Conservation (phyloP, 106 monocot genomes). For the Vanilla planifolia region DNA sequence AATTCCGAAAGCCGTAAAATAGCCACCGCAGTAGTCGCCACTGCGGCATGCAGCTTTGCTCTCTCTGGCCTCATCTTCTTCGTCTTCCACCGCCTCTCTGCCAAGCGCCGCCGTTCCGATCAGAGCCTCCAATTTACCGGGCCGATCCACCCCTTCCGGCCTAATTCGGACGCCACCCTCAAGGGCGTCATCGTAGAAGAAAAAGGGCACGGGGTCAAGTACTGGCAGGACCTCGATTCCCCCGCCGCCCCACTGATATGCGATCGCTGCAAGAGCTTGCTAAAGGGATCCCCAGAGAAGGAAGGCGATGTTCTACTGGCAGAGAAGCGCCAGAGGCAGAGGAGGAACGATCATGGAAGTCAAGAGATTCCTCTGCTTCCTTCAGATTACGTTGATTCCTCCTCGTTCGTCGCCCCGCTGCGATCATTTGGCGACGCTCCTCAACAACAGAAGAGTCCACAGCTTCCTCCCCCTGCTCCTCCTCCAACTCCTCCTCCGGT, state of each 20-base stretch:
- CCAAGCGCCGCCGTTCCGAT: slow-evolving; percentile 18
- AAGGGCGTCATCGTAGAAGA: slow-evolving; percentile 48
- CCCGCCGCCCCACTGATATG: slow-evolving; percentile 16
- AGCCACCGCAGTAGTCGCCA: slow-evolving; percentile 45
- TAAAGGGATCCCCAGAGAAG: not conserved
- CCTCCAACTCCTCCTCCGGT: not conserved
- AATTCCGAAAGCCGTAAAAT: not conserved
- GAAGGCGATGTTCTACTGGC: not conserved
- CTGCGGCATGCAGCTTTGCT: slow-evolving; percentile 60
- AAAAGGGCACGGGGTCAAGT: slow-evolving; percentile 66
- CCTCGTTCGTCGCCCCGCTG: not conserved
- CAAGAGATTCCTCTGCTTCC: slow-evolving; percentile 8
- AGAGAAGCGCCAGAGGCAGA: not conserved
- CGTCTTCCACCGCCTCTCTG: slow-evolving; percentile 23
- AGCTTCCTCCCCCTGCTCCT: not conserved
- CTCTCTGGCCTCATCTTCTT: slow-evolving; percentile 64
- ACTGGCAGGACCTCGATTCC: slow-evolving; percentile 42
- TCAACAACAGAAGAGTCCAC: not conserved
- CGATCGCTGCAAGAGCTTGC: slow-evolving; percentile 22
- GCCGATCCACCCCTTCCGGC: not conserved
- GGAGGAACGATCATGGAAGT: not conserved
- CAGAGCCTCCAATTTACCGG: not conserved
- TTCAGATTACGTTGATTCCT: not conserved
- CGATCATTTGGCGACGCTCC: not conserved
- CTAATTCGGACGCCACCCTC: not conserved